These are phyloP conservation scores for Incumbomyces delicatus DNA, from an alignment of 2,329 filamentous ascomycete species.

Conservation along the genomic window DNA sequence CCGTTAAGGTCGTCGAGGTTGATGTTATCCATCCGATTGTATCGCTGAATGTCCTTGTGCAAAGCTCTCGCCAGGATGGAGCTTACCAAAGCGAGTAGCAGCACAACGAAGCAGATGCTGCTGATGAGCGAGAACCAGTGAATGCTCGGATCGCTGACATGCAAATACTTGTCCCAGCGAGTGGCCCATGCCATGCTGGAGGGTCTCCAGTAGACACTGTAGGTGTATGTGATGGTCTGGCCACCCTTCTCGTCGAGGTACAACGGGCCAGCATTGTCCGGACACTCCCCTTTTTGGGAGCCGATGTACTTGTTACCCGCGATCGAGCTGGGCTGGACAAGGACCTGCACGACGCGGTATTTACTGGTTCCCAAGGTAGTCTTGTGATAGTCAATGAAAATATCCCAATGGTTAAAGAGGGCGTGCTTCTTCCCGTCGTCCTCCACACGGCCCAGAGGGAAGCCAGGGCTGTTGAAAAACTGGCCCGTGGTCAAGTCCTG, in stretches of 20 bases:
- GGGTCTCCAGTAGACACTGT: slow-evolving; percentile 80
- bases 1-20: slow-evolving; percentile 81
- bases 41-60: slow-evolving; percentile 89
- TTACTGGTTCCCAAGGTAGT: slow-evolving; percentile 51
- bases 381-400: slow-evolving; percentile 83
- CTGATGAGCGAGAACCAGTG: slow-evolving; percentile 99
- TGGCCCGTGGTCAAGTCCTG: slow-evolving; percentile 65
- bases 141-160: slow-evolving; percentile 94
- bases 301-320: slow-evolving; percentile 43
- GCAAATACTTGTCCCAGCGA: slow-evolving; percentile 96
- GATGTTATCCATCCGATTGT: slow-evolving; percentile 88
- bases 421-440: slow-evolving; percentile 47
- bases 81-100: slow-evolving; percentile 80
- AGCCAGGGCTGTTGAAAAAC: slow-evolving; percentile 84
- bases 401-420: slow-evolving; percentile 94
- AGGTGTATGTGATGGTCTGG: slow-evolving; percentile 72
- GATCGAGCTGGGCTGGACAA: slow-evolving; percentile 71
- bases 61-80: slow-evolving; percentile 84
- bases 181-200: slow-evolving; percentile 89
- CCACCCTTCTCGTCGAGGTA: slow-evolving; percentile 53
- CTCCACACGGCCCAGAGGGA: slow-evolving; percentile 58
- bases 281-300: slow-evolving; percentile 53
- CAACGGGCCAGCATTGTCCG: slow-evolving; percentile 29
- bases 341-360: slow-evolving; percentile 81
- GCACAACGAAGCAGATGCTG: slow-evolving; percentile 87